Conservation (phyloP, 2,329 filamentous ascomycete genomes). For the Epicoccum sorghinum region DNA sequence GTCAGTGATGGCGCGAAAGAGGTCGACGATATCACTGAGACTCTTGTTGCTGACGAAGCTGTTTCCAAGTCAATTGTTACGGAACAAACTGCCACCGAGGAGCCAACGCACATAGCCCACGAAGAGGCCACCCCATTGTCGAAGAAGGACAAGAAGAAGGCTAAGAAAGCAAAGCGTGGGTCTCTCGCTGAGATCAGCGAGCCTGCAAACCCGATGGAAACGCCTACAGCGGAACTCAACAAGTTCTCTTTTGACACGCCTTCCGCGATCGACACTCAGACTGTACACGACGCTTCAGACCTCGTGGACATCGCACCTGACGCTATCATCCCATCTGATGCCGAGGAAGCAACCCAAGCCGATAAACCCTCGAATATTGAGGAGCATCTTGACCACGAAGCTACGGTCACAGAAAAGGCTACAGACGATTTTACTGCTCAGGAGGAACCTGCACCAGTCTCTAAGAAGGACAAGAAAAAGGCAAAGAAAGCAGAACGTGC, state of each 20-base stretch:
- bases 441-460: neutral
- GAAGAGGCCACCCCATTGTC: conserved; percentile 17
- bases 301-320: neutral
- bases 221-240: neutral
- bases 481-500: neutral
- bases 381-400: neutral
- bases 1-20: too few species aligned
- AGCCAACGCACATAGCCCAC: neutral
- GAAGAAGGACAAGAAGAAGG: conserved; percentile 35
- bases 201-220: conserved; percentile 4
- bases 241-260: neutral
- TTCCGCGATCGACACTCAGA: neutral
- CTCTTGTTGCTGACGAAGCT: too few species aligned
- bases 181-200: conserved; percentile 8
- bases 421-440: neutral
- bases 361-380: neutral
- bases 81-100: neutral
- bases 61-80: neutral
- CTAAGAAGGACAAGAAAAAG: neutral
- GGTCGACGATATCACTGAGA: too few species aligned
- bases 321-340: neutral
- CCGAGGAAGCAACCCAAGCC: neutral
- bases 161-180: conserved; percentile 28
- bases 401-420: neutral
- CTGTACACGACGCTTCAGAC: neutral